Base-by-base conservation (phyloP, 169 alveolate species). In the Miamiensis avidus region DNA sequence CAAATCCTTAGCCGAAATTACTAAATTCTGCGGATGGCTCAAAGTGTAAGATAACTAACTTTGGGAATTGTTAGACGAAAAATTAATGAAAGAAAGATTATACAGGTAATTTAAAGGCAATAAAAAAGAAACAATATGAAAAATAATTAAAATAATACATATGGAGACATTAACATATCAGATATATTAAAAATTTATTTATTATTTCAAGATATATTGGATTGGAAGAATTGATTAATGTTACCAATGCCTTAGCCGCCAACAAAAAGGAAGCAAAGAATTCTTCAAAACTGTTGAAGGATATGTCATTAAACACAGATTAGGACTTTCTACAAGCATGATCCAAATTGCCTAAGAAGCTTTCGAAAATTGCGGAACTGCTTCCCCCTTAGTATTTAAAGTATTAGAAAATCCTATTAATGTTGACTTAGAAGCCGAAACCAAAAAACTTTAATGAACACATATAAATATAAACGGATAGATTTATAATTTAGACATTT, bases 251-350 rank as follows among this genome's bases (percentile, higher is more conserved):
- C 27, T 34, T 79, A 74, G 84, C 84, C 31, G 27, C 34, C 20
- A 74, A 69, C 28, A 49, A 64, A 11, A 79, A 76, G 84, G 84
- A 49, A 49, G 76, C 31, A 28, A 79, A 64, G 31, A 79, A 79
- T 49, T 79, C 76, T 79, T 34, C 64, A 31, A 79, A 29, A 79
- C 65, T 49, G 75, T 79, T 79, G 84, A 79, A 64, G 65, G 65
- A n/a, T 69, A 34, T n/a, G 73, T 65, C 64, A 79, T 79, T 79
- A 79, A 79, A 74, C 84, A 79, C 29, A 65, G 84, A 34, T 72
- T 79, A n/a, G 65, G 84, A 79, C 64, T 79, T 49, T 49, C 26
- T 34, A 25, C 49, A 49, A 33, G 65, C 64, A 34, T 34, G 31
- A 65, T 79, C 30, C 64, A 28, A 15, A 34, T 49, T 79, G 77